These are phyloP conservation scores for Podaxis pistillaris DNA, from an alignment of 768 basidiomycete species.

Conservation along the genomic window DNA sequence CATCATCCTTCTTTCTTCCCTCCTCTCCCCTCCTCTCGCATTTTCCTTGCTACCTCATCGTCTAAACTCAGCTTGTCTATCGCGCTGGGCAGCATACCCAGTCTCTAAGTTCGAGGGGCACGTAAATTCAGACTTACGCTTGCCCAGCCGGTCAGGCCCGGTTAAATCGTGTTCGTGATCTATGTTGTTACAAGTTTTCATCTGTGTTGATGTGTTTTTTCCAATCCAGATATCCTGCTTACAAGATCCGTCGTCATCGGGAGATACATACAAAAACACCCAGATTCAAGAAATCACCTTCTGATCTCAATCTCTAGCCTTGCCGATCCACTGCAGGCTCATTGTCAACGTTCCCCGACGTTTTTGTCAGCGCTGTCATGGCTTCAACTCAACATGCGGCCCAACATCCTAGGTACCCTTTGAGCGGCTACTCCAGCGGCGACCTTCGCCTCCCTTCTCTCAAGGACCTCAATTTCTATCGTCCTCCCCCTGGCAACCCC, in stretches of 20 bases:
- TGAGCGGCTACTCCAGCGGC: conserved; percentile 30
- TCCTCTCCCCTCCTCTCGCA: conserved; percentile 4
- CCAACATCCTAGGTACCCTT: conserved; percentile 22
- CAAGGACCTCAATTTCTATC: conserved; percentile 67
- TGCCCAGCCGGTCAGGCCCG: conserved; percentile 9
- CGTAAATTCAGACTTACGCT: neutral
- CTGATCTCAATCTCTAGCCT: conserved; percentile 41
- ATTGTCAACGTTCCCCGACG: conserved; percentile 20
- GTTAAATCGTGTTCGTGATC: conserved; percentile 16
- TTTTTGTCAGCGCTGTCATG: conserved; percentile 31
- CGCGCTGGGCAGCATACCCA: neutral
- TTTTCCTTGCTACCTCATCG: neutral
- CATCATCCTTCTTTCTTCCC: conserved; percentile 14
- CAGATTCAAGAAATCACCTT: conserved; percentile 40
- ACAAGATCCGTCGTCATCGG: conserved; percentile 67
- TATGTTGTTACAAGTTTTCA: conserved; percentile 13
- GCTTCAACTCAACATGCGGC: conserved; percentile 48
- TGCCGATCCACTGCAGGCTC: conserved; percentile 27
- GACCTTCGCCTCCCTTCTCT: conserved; percentile 66
- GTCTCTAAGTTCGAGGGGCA: neutral
- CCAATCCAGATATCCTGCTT: conserved; percentile 21
- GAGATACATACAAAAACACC: conserved; percentile 47
- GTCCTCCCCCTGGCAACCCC: conserved; percentile 25
- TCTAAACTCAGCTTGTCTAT: neutral
- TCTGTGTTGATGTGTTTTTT: conserved; percentile 13